Conservation (phyloP, 768 basidiomycete species). For the Imleria badia region DNA sequence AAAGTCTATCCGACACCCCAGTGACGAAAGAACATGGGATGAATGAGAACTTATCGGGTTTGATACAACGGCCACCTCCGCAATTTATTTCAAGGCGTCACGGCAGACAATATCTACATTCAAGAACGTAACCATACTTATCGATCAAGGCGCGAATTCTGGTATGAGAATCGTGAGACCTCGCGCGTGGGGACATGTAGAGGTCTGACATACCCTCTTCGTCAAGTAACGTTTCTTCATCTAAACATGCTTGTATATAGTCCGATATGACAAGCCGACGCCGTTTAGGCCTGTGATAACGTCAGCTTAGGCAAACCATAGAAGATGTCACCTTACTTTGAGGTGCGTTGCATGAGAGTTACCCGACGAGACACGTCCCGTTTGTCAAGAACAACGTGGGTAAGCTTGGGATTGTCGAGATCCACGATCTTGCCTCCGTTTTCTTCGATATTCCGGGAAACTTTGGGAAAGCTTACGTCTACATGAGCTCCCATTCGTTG, state of each 20-base stretch:
- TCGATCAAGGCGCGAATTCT: conserved; percentile 29
- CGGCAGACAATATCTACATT: neutral
- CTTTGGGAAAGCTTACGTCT: conserved; percentile 50
- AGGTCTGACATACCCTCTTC: conserved; percentile 59
- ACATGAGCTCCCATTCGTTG: neutral
- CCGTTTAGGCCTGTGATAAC: conserved; percentile 63
- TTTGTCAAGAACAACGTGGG: conserved; percentile 84
- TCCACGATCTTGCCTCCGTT: conserved; percentile 75
- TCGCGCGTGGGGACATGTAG: neutral
- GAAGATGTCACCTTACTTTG: conserved; percentile 49
- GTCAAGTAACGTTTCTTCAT: conserved; percentile 80
- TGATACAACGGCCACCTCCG: neutral
- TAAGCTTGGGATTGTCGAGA: conserved; percentile 75
- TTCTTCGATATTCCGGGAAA: conserved; percentile 51
- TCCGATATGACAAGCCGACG: conserved; percentile 76
- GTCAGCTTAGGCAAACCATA: conserved; percentile 7
- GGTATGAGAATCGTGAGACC: conserved; percentile 1
- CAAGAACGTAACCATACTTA: neutral
- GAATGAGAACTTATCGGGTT: no score
- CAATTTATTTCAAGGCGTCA: neutral
- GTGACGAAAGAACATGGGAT: no score
- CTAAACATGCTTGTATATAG: conserved; percentile 75
- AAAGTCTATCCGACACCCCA: no score
- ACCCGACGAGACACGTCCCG: conserved; percentile 73
- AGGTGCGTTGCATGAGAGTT: conserved; percentile 68